A percentile compares a stretch with the other conserved stretches of the same genome.
Conservation (phyloP, 73 alveolate genomes). For the Tetrahymena malaccensis region DNA sequence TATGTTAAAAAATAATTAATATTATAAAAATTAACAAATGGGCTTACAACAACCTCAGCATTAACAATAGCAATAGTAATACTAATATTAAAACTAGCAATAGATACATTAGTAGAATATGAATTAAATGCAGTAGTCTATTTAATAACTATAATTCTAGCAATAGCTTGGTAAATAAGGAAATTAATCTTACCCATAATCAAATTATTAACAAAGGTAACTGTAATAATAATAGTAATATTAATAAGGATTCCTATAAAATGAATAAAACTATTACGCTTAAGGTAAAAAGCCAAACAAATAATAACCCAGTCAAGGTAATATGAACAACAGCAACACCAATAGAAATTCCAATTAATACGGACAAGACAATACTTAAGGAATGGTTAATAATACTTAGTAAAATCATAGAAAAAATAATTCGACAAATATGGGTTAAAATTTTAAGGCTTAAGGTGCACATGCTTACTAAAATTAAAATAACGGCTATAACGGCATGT, state of each 20-base stretch:
- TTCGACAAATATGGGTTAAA: not conserved
- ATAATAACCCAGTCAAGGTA: not conserved
- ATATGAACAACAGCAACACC: not conserved
- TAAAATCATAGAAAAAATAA: not conserved
- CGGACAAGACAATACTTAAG: not conserved
- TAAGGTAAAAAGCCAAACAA: not conserved
- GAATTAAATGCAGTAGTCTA: not conserved
- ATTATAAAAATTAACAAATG: not conserved
- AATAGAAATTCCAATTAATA: not conserved
- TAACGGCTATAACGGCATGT: not conserved
- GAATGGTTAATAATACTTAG: not conserved
- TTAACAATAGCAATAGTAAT: not conserved
- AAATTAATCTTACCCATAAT: too few relatives aligned
- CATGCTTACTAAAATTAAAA: not conserved
- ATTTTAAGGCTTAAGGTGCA: not conserved
- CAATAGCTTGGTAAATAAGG: not conserved
- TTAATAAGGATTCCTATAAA: not conserved
- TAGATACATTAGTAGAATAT: not conserved
- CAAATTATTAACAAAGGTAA: too few relatives aligned
- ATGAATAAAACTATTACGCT: not conserved
- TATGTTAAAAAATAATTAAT: not conserved
- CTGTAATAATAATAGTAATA: not conserved
- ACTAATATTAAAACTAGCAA: not conserved
- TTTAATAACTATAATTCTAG: not conserved
- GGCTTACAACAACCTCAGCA: not conserved